Evolutionary conservation across 306 rosid genomes (phyloP).

Genomic region (Quillaja saponaria): DNA sequence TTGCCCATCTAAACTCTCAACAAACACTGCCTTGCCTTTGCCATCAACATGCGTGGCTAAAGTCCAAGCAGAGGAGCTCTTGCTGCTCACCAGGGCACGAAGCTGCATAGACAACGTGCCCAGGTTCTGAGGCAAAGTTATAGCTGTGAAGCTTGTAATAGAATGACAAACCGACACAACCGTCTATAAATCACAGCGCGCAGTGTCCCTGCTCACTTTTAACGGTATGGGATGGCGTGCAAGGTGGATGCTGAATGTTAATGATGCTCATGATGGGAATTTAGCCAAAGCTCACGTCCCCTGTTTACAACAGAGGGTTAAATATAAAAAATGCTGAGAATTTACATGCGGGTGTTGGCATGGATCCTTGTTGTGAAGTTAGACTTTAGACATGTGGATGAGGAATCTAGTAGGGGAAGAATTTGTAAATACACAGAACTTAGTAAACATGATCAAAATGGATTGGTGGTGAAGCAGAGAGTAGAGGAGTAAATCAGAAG

Average conservation of each 20-base stretch:
- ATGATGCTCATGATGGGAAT: too few species aligned
- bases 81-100: slow-evolving; percentile 42
- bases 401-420: background rate
- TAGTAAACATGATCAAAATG: slow-evolving; percentile 15
- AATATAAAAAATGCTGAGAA: background rate
- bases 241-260: background rate
- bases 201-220: background rate
- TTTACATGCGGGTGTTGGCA: slow-evolving; percentile 7
- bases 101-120: slow-evolving; percentile 33
- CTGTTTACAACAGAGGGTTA: slow-evolving; percentile 27
- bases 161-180: slow-evolving; percentile 1
- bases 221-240: slow-evolving; percentile 11
- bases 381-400: slow-evolving; percentile 8
- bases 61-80: slow-evolving; percentile 83
- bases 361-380: slow-evolving; percentile 2
- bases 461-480: background rate
- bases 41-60: slow-evolving; percentile 50
- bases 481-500: slow-evolving; percentile 1
- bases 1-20: slow-evolving; percentile 34
- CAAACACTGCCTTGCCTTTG: slow-evolving; percentile 42
- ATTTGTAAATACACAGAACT: background rate
- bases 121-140: slow-evolving; percentile 13
- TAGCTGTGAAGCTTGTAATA: background rate
- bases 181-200: slow-evolving; percentile 12
- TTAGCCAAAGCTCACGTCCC: slow-evolving; percentile 1